These are phyloP conservation scores for Fusarium sp. DNA, from an alignment of 2,329 filamentous ascomycete genomes.

Conservation along the genomic window DNA sequence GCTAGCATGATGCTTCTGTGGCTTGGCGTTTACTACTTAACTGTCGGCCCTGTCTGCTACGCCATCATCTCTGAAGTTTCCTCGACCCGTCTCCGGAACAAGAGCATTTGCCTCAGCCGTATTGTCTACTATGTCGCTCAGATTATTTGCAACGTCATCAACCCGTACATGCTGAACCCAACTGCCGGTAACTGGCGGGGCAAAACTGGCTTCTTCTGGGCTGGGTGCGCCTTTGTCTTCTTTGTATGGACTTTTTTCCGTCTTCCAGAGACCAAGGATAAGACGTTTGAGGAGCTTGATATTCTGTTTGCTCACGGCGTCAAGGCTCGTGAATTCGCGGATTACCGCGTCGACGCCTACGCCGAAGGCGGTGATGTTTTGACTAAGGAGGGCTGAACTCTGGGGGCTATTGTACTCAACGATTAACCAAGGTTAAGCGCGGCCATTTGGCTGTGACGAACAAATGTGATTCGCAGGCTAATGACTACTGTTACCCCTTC, in stretches of 20 bases:
- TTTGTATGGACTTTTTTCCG: conserved; percentile 64
- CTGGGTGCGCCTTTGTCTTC: conserved; percentile 43
- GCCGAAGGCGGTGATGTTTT: conserved; percentile 15
- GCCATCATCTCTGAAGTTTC: conserved; percentile 54
- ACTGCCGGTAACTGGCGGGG: conserved; percentile 44
- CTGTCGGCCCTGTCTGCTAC: conserved; percentile 55
- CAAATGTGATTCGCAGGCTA: background rate
- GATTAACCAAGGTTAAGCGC: background rate
- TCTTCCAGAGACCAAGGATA: conserved; percentile 59
- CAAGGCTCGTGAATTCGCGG: conserved; percentile 53
- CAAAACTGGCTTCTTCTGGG: conserved; percentile 57
- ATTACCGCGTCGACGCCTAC: conserved; percentile 48
- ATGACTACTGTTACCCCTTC: background rate
- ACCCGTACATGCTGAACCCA: conserved; percentile 45
- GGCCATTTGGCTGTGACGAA: background rate
- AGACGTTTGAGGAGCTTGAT: conserved; percentile 64
- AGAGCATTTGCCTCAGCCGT: conserved; percentile 53
- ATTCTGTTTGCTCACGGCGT: conserved; percentile 60
- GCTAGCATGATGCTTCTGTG: conserved; percentile 54
- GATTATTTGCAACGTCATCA: conserved; percentile 42
- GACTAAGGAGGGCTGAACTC: background rate
- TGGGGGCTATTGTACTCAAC: background rate
- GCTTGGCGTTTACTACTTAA: conserved; percentile 53
- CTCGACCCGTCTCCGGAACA: conserved; percentile 51
- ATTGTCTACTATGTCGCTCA: conserved; percentile 39